A percentile compares a stretch with the other conserved stretches of the same genome.
Conservation (phyloP, 1,284 basidiomycete genomes). For the Heterobasidion parviporum region DNA sequence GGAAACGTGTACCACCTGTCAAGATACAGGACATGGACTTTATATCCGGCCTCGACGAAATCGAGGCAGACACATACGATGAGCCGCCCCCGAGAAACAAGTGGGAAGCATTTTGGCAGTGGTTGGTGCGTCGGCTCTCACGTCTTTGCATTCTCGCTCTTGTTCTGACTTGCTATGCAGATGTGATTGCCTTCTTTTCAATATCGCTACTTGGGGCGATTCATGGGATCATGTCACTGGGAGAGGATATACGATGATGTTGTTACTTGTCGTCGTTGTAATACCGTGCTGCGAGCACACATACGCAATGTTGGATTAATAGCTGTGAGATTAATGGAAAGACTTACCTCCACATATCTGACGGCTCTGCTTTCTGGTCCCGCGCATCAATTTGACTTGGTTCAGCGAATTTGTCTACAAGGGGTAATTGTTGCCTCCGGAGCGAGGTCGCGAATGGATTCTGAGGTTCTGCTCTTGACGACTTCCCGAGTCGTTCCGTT, state of each 20-base stretch:
- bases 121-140: conserved; percentile 45
- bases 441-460: too few relatives aligned
- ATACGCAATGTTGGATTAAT: too few relatives aligned
- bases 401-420: too few relatives aligned
- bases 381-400: too few relatives aligned
- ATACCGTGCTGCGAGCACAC: not conserved
- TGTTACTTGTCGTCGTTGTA: not conserved
- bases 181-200: conserved; percentile 3
- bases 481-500: too few relatives aligned
- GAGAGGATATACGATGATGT: too few relatives aligned
- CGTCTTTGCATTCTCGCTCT: not conserved
- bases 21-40: conserved; percentile 73
- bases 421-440: too few relatives aligned
- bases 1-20: conserved; percentile 39
- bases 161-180: not conserved
- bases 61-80: conserved; percentile 64
- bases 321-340: too few relatives aligned
- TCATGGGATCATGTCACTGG: not conserved
- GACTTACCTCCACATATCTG: too few relatives aligned
- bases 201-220: not conserved
- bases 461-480: too few relatives aligned
- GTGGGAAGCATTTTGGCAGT: conserved; percentile 61
- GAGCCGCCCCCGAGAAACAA: conserved; percentile 67
- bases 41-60: conserved; percentile 57
- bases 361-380: too few relatives aligned